A percentile compares a stretch with the other conserved stretches of the same genome.
Conservation (phyloP, 116 monocot species). For the Dioscorea cayenensis region DNA sequence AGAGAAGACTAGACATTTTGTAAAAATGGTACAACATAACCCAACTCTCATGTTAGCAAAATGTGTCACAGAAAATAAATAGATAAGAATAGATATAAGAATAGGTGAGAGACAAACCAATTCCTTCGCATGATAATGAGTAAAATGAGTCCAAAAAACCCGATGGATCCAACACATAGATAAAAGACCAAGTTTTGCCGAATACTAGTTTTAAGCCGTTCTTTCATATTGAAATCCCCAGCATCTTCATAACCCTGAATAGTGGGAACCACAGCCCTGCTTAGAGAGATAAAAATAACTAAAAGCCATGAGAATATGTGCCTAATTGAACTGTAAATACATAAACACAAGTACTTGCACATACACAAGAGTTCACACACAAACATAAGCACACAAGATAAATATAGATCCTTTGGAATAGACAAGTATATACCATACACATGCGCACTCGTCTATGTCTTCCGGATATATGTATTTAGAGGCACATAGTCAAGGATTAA, state of each 20-base stretch:
- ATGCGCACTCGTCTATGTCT: too few species aligned
- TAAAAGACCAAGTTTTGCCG: constrained; percentile 79
- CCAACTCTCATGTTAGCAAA: neutral
- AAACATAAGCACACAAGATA: neutral
- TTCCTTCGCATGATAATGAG: constrained; percentile 69
- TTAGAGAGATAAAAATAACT: constrained; percentile 31
- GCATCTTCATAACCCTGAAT: constrained; percentile 98
- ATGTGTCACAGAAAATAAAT: neutral
- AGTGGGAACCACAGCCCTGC: constrained; percentile 88
- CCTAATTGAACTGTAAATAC: neutral
- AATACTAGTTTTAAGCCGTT: constrained; percentile 87
- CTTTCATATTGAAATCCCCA: constrained; percentile 90
- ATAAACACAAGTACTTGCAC: neutral
- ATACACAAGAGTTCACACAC: neutral
- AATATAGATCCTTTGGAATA: too few species aligned
- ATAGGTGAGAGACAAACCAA: constrained; percentile 39
- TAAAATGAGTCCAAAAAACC: constrained; percentile 80
- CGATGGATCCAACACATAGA: constrained; percentile 74
- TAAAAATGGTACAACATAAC: neutral
- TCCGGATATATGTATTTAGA: too few species aligned
- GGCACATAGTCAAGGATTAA: too few species aligned
- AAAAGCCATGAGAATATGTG: constrained; percentile 8
- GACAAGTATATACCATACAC: too few species aligned
- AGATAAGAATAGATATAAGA: neutral
- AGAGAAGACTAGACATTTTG: too few species aligned